Base-by-base conservation (phyloP, 1,139 yeast genomes). In the Hyphopichia buzzinii region DNA sequence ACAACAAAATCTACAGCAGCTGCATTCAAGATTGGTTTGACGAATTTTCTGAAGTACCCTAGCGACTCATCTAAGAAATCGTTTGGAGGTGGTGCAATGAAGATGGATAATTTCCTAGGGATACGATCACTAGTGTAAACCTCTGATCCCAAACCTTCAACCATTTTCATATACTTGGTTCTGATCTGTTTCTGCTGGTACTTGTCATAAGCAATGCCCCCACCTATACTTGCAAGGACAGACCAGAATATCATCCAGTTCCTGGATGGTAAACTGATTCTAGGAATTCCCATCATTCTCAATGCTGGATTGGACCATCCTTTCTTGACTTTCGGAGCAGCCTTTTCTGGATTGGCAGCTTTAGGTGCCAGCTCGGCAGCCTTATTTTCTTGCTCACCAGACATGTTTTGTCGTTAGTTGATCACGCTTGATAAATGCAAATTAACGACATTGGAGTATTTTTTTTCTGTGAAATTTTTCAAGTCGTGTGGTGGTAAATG, bases 21-120 rank as follows among this genome's bases (percentile, higher is more conserved):
- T 2, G 96, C 74, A 48, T 85, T 87, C 48, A 94, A 67, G 4
- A 90, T 74, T 1, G 98, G 98, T 63, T 92, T 92, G 48, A 90
- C 74, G 55, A 79, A 90, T 42, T 83, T 79, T 47, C 88, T 76
- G 71, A 92, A 89, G 39, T 84, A 75, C 41, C 74, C 74, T 61
- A 85, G 57, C 13, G 95, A 81, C 42, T 81, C 82, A 32, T 84
- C 95, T 35, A 94, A 64, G 51, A 81, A 88, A 57, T 92, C 97
- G 49, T 88, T 86, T 12, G 99, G 98, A 11, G 97, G 97, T 12
- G 98, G 98, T 0, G 96, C 95, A 40, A 90, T 75, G 54, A 82
- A 90, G 1, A 94, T 80, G 1, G 88, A 81, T 37, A 94, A 67
- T 49, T 82, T 86, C 36, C 98, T 72, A 2, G 96, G 90, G 24